phyloP scores from a whole-genome alignment of 2,329 filamentous ascomycete species.

The Atkinsonella texensis region DNA sequence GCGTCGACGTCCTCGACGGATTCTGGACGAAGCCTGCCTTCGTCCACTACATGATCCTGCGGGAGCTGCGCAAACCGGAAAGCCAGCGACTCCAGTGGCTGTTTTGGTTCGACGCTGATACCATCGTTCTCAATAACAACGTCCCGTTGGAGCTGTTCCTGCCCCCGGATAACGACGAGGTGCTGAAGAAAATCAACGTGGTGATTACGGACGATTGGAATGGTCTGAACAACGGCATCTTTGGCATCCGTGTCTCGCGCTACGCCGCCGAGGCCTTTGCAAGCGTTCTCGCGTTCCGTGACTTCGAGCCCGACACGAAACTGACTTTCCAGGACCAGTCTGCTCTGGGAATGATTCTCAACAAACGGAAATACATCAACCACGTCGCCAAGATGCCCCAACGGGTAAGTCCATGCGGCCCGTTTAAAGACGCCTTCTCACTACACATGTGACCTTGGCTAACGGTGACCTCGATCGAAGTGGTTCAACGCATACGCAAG shows the following conservation, averaged over 20 bases:
- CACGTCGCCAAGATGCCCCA: slow-evolving; percentile 10
- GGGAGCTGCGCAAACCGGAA: slow-evolving; percentile 26
- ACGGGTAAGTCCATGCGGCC: background rate
- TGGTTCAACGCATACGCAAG: slow-evolving; percentile 12
- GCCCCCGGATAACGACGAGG: background rate
- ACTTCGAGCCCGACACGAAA: slow-evolving; percentile 7
- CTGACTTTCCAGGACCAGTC: slow-evolving; percentile 11
- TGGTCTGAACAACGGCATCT: slow-evolving; percentile 7
- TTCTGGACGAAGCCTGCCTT: slow-evolving; percentile 28
- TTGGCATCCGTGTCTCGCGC: slow-evolving; percentile 9
- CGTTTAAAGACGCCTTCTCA: background rate
- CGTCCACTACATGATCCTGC: slow-evolving; percentile 23
- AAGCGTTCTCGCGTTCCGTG: slow-evolving; percentile 9
- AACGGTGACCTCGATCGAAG: background rate
- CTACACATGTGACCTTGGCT: background rate
- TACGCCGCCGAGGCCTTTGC: slow-evolving; percentile 11
- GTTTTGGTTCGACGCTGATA: slow-evolving; percentile 18
- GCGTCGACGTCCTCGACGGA: slow-evolving; percentile 16
- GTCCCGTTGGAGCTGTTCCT: slow-evolving; percentile 4
- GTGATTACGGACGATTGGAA: slow-evolving; percentile 4
- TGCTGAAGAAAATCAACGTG: background rate
- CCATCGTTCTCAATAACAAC: slow-evolving; percentile 5
- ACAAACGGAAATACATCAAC: slow-evolving; percentile 5
- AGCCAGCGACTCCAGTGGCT: slow-evolving; percentile 26
- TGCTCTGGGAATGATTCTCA: slow-evolving; percentile 10